Evolutionary conservation across 306 rosid genomes (phyloP).

Genomic region (Vicia sativa): DNA sequence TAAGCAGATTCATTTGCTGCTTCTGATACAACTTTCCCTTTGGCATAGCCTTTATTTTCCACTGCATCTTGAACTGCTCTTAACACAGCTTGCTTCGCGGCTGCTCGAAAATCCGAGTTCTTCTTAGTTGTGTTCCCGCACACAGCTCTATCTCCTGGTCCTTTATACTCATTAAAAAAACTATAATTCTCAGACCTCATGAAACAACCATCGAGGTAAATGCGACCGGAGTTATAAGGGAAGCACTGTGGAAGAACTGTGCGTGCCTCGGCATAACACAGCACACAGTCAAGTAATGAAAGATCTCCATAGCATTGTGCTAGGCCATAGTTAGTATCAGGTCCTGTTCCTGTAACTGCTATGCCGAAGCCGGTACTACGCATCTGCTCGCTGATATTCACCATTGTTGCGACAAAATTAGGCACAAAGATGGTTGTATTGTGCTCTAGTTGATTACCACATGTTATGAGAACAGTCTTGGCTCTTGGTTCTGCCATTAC

Average conservation of each 20-base stretch:
- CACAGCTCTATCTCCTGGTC: conserved; percentile 55
- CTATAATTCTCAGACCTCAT: conserved; percentile 86
- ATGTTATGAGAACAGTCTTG: conserved; percentile 49
- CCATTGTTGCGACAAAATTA: conserved; percentile 83
- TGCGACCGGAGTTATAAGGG: conserved; percentile 69
- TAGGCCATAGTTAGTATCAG: conserved; percentile 70
- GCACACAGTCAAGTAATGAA: conserved; percentile 71
- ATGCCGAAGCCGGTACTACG: conserved; percentile 65
- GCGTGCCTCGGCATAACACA: conserved; percentile 86
- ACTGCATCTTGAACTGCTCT: conserved; percentile 54
- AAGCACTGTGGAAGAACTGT: conserved; percentile 82
- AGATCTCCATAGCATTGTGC: conserved; percentile 97
- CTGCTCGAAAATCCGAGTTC: conserved; percentile 46
- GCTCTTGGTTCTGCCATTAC: conserved; percentile 72
- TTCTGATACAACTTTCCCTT: conserved; percentile 44
- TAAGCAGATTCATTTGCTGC: conserved; percentile 56
- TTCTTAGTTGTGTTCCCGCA: conserved; percentile 66
- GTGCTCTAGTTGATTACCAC: conserved; percentile 60
- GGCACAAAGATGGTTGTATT: conserved; percentile 59
- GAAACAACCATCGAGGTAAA: conserved; percentile 91
- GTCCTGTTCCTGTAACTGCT: conserved; percentile 69
- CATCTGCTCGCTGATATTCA: conserved; percentile 71
- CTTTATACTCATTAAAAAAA: conserved; percentile 62
- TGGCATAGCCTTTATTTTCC: conserved; percentile 57
- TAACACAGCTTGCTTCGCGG: conserved; percentile 56